Base-by-base conservation (phyloP, 257 asterid species). In the Leonotis leonurus region DNA sequence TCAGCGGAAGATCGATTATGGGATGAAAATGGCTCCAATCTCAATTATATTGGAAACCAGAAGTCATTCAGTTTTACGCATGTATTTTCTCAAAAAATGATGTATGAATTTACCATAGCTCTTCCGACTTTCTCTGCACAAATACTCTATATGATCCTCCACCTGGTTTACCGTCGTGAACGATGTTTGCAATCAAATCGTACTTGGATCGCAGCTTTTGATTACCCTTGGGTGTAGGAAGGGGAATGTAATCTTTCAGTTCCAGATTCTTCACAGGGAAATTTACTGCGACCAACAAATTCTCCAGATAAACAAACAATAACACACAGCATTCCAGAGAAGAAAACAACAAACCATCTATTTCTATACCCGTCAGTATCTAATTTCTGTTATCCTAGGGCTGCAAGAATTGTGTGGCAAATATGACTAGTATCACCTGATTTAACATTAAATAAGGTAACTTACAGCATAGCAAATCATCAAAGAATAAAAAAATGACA, bases 211-310 rank as follows among this genome's bases (percentile, higher is more conserved):
- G 77, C 68, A 88, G 32, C 69, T 65, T 90, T 62, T 81, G 80
- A 12, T 81, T 80, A 45, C 62, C 91, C 58, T 68, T 80, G 4
- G 84, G 91, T 26, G 85, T 73, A 43, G 96, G 96, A 36, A 92
- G 88, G 62, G 85, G 84, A 72, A 91, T 85, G 70, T 83, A 92
- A 70, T 92, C 97, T 78, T 89, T 92, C 72, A 92, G 80, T 77
- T 92, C 97, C 26, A 92, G 83, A 78, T 92, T 92, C 86, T 92
- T 92, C 89, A 89, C 99, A 6, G 99, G 99, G 72, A 92, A 92
- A 72, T 89, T 89, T 27, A 92, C 99, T 92, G 65, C 16, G 22
- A 32, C 57, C 14, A 30, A 16, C 14, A 24, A 21, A 40, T 27
- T 45, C 26, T 62, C 41, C 37, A n/a, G 29, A 66, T 45, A n/a